These are phyloP conservation scores for Apiospora aurea DNA, from an alignment of 2,329 filamentous ascomycete genomes.

Conservation along the genomic window DNA sequence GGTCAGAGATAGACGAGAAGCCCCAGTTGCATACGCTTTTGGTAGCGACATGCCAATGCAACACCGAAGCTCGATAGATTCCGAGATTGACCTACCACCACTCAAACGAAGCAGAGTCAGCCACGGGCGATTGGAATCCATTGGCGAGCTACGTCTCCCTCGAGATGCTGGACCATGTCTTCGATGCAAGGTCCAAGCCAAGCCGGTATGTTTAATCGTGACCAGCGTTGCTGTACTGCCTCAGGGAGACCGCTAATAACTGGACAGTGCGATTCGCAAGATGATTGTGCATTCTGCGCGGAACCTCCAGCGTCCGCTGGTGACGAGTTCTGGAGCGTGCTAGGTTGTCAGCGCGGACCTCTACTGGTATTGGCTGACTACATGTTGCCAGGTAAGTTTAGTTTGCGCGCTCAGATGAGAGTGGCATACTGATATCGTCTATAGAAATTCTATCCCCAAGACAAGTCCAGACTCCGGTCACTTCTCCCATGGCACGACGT, in stretches of 20 bases:
- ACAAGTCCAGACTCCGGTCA: constrained; percentile 57
- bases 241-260: constrained; percentile 32
- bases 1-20: constrained; percentile 50
- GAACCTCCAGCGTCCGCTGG: constrained; percentile 46
- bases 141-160: constrained; percentile 61
- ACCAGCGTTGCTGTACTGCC: constrained; percentile 13
- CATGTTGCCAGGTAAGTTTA: constrained; percentile 55
- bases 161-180: constrained; percentile 57
- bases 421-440: neutral
- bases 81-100: constrained; percentile 61
- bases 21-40: constrained; percentile 49
- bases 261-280: constrained; percentile 58
- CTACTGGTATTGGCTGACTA: constrained; percentile 55
- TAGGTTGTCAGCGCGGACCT: constrained; percentile 61
- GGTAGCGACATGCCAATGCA: constrained; percentile 47
- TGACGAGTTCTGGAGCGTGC: constrained; percentile 54
- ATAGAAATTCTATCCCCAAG: constrained; percentile 55
- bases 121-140: constrained; percentile 62
- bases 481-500: constrained; percentile 57
- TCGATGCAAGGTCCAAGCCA: constrained; percentile 56
- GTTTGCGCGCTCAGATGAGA: constrained; percentile 1
- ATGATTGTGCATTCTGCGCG: constrained; percentile 56
- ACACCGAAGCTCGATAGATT: constrained; percentile 51
- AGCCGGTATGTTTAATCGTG: constrained; percentile 48
- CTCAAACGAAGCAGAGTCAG: constrained; percentile 60